phyloP scores from a whole-genome alignment of 2,329 filamentous ascomycete species.

The Calonectria leucothoes region DNA sequence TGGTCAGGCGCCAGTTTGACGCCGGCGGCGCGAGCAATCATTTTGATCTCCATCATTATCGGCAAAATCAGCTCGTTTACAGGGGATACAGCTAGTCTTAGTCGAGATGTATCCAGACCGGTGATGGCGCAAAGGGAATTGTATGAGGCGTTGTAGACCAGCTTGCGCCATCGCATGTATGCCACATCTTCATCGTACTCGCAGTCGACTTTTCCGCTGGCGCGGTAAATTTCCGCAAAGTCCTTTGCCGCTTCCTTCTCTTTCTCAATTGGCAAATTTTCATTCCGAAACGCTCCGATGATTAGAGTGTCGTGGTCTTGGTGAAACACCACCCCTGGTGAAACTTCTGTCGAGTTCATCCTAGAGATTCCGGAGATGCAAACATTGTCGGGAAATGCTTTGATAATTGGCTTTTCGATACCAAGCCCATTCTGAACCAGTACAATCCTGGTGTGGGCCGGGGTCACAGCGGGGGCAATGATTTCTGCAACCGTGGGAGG shows the following conservation, averaged over 20 bases:
- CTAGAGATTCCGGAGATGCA: conserved; percentile 64
- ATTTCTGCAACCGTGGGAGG: conserved; percentile 59
- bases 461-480: conserved; percentile 62
- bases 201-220: conserved; percentile 52
- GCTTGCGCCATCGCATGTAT: conserved; percentile 59
- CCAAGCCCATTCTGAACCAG: conserved; percentile 72
- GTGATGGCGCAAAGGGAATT: conserved; percentile 46
- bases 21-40: neutral
- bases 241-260: neutral
- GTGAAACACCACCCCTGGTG: neutral
- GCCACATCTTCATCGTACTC: conserved; percentile 54
- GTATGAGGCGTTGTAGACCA: conserved; percentile 62
- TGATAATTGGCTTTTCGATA: conserved; percentile 65
- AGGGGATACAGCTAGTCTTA: neutral
- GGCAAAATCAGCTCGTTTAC: neutral
- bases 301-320: neutral
- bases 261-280: neutral
- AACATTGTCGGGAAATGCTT: conserved; percentile 60
- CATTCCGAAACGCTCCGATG: neutral
- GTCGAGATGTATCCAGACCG: neutral
- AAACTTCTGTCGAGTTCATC: conserved; percentile 58
- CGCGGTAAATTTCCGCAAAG: neutral
- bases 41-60: conserved; percentile 1
- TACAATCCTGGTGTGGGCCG: conserved; percentile 62
- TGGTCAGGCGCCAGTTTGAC: neutral